Conservation (phyloP, 148 eudicot genomes). For the Fallopia convolvulus region DNA sequence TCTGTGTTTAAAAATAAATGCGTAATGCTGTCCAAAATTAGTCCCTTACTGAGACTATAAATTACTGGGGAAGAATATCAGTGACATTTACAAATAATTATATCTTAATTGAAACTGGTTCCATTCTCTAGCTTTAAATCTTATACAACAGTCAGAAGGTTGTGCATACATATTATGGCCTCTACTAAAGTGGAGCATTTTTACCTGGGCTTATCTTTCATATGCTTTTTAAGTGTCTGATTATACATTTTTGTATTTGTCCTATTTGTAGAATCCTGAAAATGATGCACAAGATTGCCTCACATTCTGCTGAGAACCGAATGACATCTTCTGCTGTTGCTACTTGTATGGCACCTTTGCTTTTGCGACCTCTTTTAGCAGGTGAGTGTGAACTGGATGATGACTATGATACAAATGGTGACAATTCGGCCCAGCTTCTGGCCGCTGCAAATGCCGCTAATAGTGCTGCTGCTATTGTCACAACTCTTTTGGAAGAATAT, state of each 20-base stretch:
- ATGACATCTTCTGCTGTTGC: constrained; percentile 97
- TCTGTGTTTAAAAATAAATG: not conserved
- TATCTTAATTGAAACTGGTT: not conserved
- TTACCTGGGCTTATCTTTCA: not conserved
- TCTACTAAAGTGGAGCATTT: not conserved
- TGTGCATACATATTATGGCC: not conserved
- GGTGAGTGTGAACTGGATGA: constrained; percentile 93
- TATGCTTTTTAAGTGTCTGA: not conserved
- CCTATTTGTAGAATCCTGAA: constrained; percentile 55
- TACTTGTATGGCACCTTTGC: constrained; percentile 99
- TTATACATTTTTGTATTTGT: not conserved
- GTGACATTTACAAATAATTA: not conserved
- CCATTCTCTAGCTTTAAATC: not conserved
- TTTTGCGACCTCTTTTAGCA: constrained; percentile 92
- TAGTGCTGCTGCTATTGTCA: constrained; percentile 84
- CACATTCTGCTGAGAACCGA: constrained; percentile 74
- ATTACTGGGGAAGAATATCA: not conserved
- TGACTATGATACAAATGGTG: constrained; percentile 77
- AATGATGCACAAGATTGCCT: constrained; percentile 90
- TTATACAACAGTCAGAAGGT: not conserved
- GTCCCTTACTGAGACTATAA: not conserved
- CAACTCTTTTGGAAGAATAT: constrained; percentile 87
- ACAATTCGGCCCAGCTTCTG: constrained; percentile 90
- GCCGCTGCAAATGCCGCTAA: constrained; percentile 99
- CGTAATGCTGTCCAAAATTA: not conserved